A percentile compares a stretch with the other conserved stretches of the same genome.
These are phyloP conservation scores for Entrophospora sp. DNA, from an alignment of 192 early-diverging fungal species.

Conservation along the genomic window DNA sequence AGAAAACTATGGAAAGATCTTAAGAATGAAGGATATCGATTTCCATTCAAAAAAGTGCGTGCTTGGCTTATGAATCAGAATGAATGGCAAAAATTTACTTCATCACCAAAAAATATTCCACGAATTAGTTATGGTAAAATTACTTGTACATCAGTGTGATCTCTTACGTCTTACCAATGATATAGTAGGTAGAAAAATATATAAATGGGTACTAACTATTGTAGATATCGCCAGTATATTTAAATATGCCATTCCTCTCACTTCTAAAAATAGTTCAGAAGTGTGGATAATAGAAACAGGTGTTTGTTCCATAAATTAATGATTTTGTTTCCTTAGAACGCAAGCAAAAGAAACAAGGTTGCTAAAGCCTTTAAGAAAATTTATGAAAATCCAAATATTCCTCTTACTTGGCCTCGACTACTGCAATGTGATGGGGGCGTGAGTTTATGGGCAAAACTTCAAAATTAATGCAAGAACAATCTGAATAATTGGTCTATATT, in stretches of 20 bases:
- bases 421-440: neutral
- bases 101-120: too few species aligned
- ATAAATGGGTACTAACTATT: too few species aligned
- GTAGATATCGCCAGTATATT: too few species aligned
- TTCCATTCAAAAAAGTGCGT: neutral
- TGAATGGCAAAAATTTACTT: too few species aligned
- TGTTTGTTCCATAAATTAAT: too few species aligned
- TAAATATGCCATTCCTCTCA: too few species aligned
- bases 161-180: too few species aligned
- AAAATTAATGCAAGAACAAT: neutral
- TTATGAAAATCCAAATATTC: too few species aligned
- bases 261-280: too few species aligned
- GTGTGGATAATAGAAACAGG: neutral
- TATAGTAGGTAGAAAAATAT: too few species aligned
- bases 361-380: too few species aligned
- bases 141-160: neutral
- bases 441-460: slow-evolving; percentile 6
- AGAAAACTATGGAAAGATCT: neutral
- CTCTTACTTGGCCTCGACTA: neutral
- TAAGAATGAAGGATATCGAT: too few species aligned
- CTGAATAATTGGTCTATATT: neutral
- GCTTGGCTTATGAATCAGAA: neutral
- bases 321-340: neutral
- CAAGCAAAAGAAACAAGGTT: neutral
- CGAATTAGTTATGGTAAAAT: slow-evolving; percentile 8